Evolutionary conservation across 1,284 basidiomycete species (phyloP).

Genomic region (Rhodotorula sp.): DNA sequence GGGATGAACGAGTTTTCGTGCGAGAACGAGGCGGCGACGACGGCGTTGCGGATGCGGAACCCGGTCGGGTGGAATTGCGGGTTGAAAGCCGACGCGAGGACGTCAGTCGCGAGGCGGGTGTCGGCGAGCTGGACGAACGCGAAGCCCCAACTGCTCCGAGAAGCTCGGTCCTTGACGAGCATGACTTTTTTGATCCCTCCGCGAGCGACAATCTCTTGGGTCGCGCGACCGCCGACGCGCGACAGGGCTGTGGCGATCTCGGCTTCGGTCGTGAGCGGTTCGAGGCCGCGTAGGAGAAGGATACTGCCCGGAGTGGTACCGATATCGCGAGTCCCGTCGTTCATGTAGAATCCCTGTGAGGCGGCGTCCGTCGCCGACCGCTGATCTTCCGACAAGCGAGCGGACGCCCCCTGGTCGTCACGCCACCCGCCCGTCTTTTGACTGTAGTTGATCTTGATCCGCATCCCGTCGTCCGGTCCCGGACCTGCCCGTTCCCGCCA

Average conservation of each 20-base stretch:
- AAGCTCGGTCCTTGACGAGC: slow-evolving; percentile 78
- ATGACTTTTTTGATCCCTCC: slow-evolving; percentile 81
- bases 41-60: slow-evolving; percentile 40
- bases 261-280: slow-evolving; percentile 70
- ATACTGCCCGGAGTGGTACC: slow-evolving; percentile 67
- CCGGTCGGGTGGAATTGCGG: slow-evolving; percentile 39
- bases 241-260: slow-evolving; percentile 53
- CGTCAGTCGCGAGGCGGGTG: slow-evolving; percentile 39
- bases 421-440: slow-evolving; percentile 55
- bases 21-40: slow-evolving; percentile 40
- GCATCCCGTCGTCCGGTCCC: slow-evolving; percentile 34
- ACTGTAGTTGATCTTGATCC: slow-evolving; percentile 43
- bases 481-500: slow-evolving; percentile 36
- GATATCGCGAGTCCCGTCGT: slow-evolving; percentile 91
- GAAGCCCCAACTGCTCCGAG: slow-evolving; percentile 81
- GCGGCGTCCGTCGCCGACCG: slow-evolving; percentile 20
- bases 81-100: slow-evolving; percentile 38
- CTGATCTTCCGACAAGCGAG: slow-evolving; percentile 34
- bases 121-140: slow-evolving; percentile 87
- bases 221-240: slow-evolving; percentile 56
- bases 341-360: slow-evolving; percentile 52
- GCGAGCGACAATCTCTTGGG: slow-evolving; percentile 61
- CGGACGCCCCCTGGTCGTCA: slow-evolving; percentile 48
- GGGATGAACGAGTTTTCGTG: slow-evolving; percentile 44
- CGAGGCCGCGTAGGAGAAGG: slow-evolving; percentile 79